Evolutionary conservation across 768 basidiomycete genomes (phyloP).

Genomic region (Trametes cubensis): DNA sequence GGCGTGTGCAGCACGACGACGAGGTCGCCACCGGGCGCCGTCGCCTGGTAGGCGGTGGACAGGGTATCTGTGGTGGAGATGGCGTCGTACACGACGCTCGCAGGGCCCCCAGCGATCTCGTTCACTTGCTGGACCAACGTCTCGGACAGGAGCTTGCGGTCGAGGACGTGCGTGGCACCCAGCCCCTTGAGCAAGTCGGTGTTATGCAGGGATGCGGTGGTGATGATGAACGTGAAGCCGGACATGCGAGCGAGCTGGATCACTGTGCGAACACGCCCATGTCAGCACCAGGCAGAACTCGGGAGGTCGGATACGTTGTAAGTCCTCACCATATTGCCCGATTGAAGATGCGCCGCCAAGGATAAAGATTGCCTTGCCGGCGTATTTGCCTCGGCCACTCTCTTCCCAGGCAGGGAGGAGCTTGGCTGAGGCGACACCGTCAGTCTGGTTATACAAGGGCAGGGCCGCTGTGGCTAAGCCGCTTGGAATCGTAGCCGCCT

Average conservation of each 20-base stretch:
- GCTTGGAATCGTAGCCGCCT: conserved; percentile 18
- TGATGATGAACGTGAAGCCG: conserved; percentile 36
- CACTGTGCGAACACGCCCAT: conserved; percentile 6
- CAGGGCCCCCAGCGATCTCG: conserved; percentile 25
- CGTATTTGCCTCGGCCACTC: conserved; percentile 26
- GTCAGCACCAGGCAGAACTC: too few relatives aligned
- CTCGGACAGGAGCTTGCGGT: conserved; percentile 27
- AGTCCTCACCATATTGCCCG: conserved; percentile 32
- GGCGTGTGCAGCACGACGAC: conserved; percentile 18
- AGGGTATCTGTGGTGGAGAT: conserved; percentile 29
- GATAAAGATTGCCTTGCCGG: conserved; percentile 31
- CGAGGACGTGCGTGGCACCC: conserved; percentile 34
- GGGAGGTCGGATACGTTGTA: neutral
- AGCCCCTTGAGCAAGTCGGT: conserved; percentile 25
- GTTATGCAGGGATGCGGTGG: conserved; percentile 34
- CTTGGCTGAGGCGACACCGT: conserved; percentile 21
- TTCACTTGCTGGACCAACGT: conserved; percentile 13
- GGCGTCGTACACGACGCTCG: conserved; percentile 31
- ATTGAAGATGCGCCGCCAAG: conserved; percentile 33
- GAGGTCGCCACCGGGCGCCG: conserved; percentile 29
- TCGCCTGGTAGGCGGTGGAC: conserved; percentile 20
- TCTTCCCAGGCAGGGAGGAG: conserved; percentile 29
- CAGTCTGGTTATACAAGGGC: conserved; percentile 15
- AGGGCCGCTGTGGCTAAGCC: conserved; percentile 19
- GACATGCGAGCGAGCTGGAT: conserved; percentile 35